Evolutionary conservation across 2,329 filamentous ascomycete genomes (phyloP), one percentile per base, ranked within the genome.

Genomic region (Colletotrichum endophyticum): DNA sequence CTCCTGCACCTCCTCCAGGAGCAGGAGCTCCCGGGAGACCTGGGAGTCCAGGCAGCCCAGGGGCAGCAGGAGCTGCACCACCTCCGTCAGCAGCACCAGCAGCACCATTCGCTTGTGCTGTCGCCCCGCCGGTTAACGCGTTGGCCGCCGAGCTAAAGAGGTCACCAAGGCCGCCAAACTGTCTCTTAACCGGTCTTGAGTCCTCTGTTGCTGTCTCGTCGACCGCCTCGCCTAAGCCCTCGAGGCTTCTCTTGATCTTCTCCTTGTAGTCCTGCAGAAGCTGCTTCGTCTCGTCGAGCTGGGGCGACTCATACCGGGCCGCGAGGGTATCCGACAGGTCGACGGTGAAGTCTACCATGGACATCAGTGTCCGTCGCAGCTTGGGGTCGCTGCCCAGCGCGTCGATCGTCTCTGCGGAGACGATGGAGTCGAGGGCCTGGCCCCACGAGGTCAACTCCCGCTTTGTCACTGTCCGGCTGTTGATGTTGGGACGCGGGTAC

Each of bases 291-390:
- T 77, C 68, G 36, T 64, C 70, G 4, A 78, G 30, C 15, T 77
- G 64, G 4, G 73, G 56, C 4, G 70, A 59, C 7, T 78, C 76
- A 36, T 77, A 72, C 5, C 64, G 73, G 2, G 67, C 53, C 4
- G 66, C 77, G 1, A 79, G 62, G 11, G 69, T 39, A 3, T 75
- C 68, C 2, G 78, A 77, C 15, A 79, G 34, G 6, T 79, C 78
- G 15, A 67, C 68, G 6, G 68, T 78, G 36, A 75, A 72, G 34
- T 79, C 78, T 3, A 79, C 77, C 67, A 79, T 70, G n/a, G 69
- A 63, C 56, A 79, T 34, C 6, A 79, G 56, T 3, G 73, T 77
- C 28, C 73, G 70, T 3, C 73, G 66, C 12, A 79, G 68, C 36
- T 67, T 70, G 27, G 63, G 34, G 19, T 79, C 78, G 44, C 34